Percentiles rank a stretch among this genome's conserved stretches.
phyloP scores from a whole-genome alignment of 2,329 filamentous ascomycete species.

The Byssochlamys sp. region DNA sequence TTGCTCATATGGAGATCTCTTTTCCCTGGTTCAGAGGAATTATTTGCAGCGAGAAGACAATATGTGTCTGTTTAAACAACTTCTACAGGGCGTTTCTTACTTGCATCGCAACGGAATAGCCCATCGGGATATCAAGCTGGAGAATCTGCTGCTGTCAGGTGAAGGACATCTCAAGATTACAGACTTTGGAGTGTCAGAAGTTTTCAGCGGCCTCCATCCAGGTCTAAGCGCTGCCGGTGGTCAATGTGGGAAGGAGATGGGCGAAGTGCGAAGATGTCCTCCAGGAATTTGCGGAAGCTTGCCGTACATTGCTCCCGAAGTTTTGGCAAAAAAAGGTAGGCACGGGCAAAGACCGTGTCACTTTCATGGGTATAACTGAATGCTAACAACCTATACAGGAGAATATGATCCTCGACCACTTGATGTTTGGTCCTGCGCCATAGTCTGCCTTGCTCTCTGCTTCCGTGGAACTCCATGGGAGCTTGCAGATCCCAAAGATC shows the following conservation, averaged over 20 bases:
- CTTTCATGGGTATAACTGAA: neutral
- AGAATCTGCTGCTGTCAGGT: constrained; percentile 70
- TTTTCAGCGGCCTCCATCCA: constrained; percentile 73
- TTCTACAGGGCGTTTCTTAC: constrained; percentile 72
- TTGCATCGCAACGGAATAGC: constrained; percentile 76
- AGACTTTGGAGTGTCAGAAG: constrained; percentile 81
- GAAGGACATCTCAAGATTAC: constrained; percentile 81
- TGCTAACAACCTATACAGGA: constrained; percentile 19
- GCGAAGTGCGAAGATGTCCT: constrained; percentile 58
- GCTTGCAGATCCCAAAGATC: constrained; percentile 49
- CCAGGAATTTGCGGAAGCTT: constrained; percentile 77
- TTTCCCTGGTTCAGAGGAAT: constrained; percentile 60
- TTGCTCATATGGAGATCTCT: constrained; percentile 73
- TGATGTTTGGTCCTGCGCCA: constrained; percentile 77
- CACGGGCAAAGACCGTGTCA: neutral
- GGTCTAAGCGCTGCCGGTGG: constrained; percentile 64
- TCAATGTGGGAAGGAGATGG: constrained; percentile 64
- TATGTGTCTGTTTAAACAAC: constrained; percentile 79
- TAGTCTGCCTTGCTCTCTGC: constrained; percentile 70
- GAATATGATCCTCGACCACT: constrained; percentile 66
- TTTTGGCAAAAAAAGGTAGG: constrained; percentile 55
- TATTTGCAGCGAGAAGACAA: constrained; percentile 62
- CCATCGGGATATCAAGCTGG: constrained; percentile 82
- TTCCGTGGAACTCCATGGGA: constrained; percentile 67
- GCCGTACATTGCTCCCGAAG: constrained; percentile 81